Percentiles rank a stretch among this genome's conserved stretches.
Evolutionary conservation across 306 rosid species (phyloP).

Genomic region (Nissolia schottii): DNA sequence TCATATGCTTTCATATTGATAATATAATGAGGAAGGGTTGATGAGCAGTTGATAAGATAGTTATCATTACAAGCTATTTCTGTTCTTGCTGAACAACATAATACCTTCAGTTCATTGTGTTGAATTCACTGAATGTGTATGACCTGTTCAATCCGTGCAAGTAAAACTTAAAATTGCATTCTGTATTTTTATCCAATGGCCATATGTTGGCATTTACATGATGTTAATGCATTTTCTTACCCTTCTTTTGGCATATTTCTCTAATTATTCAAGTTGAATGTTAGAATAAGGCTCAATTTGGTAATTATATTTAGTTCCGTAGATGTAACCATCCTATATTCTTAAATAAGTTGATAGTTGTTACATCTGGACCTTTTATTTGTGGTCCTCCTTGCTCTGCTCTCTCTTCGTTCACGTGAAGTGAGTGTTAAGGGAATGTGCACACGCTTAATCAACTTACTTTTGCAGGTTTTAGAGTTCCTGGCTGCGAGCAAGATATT

Average conservation of each 20-base stretch:
- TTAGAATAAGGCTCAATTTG: constrained; percentile 1
- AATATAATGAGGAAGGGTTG: constrained; percentile 1
- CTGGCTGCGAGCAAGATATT: constrained; percentile 74
- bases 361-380: not conserved
- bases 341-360: not conserved
- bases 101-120: not conserved
- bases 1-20: not conserved
- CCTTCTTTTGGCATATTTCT: not conserved
- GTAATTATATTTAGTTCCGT: not conserved
- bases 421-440: constrained; percentile 3
- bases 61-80: not conserved
- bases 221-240: not conserved
- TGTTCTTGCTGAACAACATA: not conserved
- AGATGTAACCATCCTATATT: constrained; percentile 3
- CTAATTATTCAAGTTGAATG: not conserved
- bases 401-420: not conserved
- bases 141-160: not conserved
- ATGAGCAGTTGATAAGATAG: not conserved
- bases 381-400: not conserved
- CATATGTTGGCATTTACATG: not conserved
- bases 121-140: constrained; percentile 9
- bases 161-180: not conserved
- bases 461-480: constrained; percentile 75
- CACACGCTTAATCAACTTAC: constrained; percentile 1
- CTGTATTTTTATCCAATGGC: not conserved